Evolutionary conservation across 2,329 filamentous ascomycete genomes (phyloP).

Genomic region (Clarireedia paspali): DNA sequence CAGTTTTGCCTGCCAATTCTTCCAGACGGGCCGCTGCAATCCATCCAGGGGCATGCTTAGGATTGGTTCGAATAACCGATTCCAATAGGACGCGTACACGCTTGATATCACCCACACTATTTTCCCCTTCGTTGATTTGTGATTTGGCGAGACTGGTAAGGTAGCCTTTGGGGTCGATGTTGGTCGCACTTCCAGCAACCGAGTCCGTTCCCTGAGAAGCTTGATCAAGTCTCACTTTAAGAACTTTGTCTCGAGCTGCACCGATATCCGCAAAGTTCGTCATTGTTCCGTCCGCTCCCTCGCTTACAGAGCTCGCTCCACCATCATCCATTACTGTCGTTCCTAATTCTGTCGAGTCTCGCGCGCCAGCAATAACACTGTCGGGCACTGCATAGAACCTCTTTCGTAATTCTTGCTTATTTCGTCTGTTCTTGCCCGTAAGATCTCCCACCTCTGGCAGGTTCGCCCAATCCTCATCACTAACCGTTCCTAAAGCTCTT

Average conservation of each 20-base stretch:
- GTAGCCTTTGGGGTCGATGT: constrained; percentile 91
- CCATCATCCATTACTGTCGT: constrained; percentile 84
- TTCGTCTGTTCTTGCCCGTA: constrained; percentile 85
- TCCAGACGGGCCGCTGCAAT: constrained; percentile 90
- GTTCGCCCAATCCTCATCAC: constrained; percentile 94
- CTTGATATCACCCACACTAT: constrained; percentile 90
- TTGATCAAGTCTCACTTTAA: constrained; percentile 89
- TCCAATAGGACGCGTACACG: constrained; percentile 87
- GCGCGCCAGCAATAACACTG: constrained; percentile 82
- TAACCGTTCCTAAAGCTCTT: constrained; percentile 76
- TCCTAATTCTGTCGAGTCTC: constrained; percentile 72
- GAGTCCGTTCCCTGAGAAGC: constrained; percentile 69
- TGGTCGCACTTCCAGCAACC: constrained; percentile 72
- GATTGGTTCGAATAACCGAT: constrained; percentile 95
- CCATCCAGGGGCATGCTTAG: constrained; percentile 90
- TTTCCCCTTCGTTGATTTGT: constrained; percentile 69
- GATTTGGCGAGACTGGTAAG: constrained; percentile 84
- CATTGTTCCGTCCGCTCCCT: constrained; percentile 68
- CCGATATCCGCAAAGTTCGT: constrained; percentile 98
- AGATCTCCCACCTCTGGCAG: constrained; percentile 94
- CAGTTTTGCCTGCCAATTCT: constrained; percentile 85
- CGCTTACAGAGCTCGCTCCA: constrained; percentile 36
- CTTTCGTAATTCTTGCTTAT: constrained; percentile 73
- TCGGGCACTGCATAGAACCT: constrained; percentile 95
- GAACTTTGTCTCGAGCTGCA: constrained; percentile 88